These are phyloP conservation scores for Saccharomyces hybrid DNA, from an alignment of 1,139 yeast genomes.

Conservation along the genomic window DNA sequence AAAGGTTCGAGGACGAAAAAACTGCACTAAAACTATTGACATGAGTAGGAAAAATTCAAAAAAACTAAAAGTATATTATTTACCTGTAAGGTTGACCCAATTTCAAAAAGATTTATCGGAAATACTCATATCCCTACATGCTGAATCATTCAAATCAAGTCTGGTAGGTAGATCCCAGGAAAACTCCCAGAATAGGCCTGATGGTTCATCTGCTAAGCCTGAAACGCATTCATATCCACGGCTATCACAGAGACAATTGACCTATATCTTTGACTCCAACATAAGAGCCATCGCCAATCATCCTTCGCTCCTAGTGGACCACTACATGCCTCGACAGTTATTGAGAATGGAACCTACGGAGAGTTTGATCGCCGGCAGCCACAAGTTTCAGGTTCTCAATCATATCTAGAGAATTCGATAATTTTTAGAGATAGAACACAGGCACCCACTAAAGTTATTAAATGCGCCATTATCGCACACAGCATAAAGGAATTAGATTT, in stretches of 20 bases:
- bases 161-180: slow-evolving; percentile 4
- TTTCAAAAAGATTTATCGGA: slow-evolving; percentile 54
- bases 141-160: slow-evolving; percentile 33
- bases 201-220: background rate
- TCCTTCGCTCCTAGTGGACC: slow-evolving; percentile 64
- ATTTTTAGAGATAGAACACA: slow-evolving; percentile 11
- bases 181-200: background rate
- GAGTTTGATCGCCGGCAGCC: slow-evolving; percentile 45
- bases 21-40: background rate
- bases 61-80: slow-evolving; percentile 34
- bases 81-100: slow-evolving; percentile 49
- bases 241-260: slow-evolving; percentile 30
- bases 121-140: slow-evolving; percentile 45
- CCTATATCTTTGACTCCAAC: slow-evolving; percentile 42
- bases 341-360: slow-evolving; percentile 57
- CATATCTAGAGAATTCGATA: slow-evolving; percentile 34
- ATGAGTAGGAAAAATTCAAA: slow-evolving; percentile 1
- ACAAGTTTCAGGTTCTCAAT: slow-evolving; percentile 51
- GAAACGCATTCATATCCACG: slow-evolving; percentile 11
- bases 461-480: slow-evolving; percentile 46
- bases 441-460: slow-evolving; percentile 15
- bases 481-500: slow-evolving; percentile 62
- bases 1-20: background rate
- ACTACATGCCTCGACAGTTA: slow-evolving; percentile 62
- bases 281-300: slow-evolving; percentile 47